Base-by-base conservation (phyloP, 2,329 filamentous ascomycete genomes). In the Epichloe scottii region DNA sequence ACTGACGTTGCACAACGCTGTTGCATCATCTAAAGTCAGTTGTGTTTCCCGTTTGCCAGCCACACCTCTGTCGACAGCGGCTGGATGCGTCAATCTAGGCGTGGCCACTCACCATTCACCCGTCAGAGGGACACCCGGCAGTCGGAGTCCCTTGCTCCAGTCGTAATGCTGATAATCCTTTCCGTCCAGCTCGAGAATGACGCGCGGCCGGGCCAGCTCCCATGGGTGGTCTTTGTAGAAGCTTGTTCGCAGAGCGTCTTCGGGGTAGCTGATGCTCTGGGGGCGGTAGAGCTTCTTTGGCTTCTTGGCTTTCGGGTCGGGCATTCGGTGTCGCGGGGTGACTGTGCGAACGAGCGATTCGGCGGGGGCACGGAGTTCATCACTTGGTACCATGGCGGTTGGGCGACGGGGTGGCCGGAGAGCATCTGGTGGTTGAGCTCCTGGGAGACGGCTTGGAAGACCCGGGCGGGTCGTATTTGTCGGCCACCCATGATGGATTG, bases 171-270 rank as follows among this genome's bases (percentile, higher is more conserved):
- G 79, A 48, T 80, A 74, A 63, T 98, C 91, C 63, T 85, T 86
- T 49, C 93, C 93, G 61, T 91, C 85, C 58, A 82, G 74, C 70
- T 98, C 93, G 10, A 97, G 71, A 45, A 98, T 74, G 53, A 95
- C 76, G 58, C 88, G 78, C 50, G 93, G 93, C 55, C 91, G 78
- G 17, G 93, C 93, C 63, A 98, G 72, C 70, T 98, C 93, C 93
- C 93, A 98, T 5, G 93, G 93, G 66, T 98, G 93, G 67, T 98
- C 91, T 62, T 77, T 81, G 73, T 87, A 98, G 71, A 97, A 98
- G 30, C 83, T 80, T 58, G 71, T 75, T 56, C 93, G 84, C 62
- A 98, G 74, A 54, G 72, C 69, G 68, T 98, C 93, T 67, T 98
- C 93, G 54, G 85, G 80, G 65, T 93, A 96, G 50, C 71, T 72